Percentiles rank a stretch among this genome's conserved stretches.
Evolutionary conservation across 2,329 filamentous ascomycete genomes (phyloP).

Genomic region (Botryosphaeria agaves): DNA sequence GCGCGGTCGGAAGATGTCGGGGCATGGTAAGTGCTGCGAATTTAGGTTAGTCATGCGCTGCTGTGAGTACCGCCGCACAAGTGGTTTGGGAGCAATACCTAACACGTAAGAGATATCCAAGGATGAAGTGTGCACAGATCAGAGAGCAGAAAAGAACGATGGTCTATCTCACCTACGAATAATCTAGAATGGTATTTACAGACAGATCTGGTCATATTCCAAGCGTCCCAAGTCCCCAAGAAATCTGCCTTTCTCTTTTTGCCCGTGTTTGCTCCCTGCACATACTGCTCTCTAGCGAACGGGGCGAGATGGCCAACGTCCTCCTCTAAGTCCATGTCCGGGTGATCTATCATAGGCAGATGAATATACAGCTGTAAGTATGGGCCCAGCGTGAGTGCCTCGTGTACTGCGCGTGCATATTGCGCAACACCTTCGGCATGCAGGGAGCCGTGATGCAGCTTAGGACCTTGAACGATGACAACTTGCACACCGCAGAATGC

Average conservation of each 20-base stretch:
- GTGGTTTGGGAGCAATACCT: too few relatives aligned
- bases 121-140: too few relatives aligned
- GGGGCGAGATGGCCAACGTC: slow-evolving; percentile 36
- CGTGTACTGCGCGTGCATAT: slow-evolving; percentile 70
- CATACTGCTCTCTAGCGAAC: slow-evolving; percentile 20
- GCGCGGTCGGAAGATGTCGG: slow-evolving; percentile 36
- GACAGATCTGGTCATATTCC: slow-evolving; percentile 70
- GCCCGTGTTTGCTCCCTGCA: slow-evolving; percentile 9
- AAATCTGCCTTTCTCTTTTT: slow-evolving; percentile 40
- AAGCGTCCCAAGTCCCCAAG: slow-evolving; percentile 80
- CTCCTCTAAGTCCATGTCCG: too few relatives aligned
- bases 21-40: slow-evolving; percentile 37
- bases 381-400: slow-evolving; percentile 55
- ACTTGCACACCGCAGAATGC: slow-evolving; percentile 84
- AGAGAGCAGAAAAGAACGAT: neutral
- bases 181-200: slow-evolving; percentile 75
- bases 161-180: slow-evolving; percentile 53
- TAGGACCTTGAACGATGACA: slow-evolving; percentile 66
- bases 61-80: too few relatives aligned
- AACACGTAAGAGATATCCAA: too few relatives aligned
- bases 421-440: slow-evolving; percentile 39
- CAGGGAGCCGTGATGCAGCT: slow-evolving; percentile 38
- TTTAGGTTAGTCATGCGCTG: neutral
- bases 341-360: slow-evolving; percentile 66
- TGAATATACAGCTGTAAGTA: slow-evolving; percentile 69